Conservation (phyloP, 768 basidiomycete genomes). For the Kwoniella botswanensis region DNA sequence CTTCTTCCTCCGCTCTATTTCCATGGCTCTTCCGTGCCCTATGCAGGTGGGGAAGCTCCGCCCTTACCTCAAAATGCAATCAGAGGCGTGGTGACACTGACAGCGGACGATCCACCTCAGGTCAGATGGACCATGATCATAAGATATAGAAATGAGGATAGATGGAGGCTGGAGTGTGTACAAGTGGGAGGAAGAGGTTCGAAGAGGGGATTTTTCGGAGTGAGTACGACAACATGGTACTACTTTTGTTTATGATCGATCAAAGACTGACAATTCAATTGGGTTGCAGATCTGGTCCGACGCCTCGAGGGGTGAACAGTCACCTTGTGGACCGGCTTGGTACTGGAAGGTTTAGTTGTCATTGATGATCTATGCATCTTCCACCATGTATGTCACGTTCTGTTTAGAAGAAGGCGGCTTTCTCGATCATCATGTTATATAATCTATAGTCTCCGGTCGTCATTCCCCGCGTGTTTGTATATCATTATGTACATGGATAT, state of each 20-base stretch:
- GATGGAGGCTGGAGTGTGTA: slow-evolving; percentile 54
- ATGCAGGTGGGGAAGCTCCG: slow-evolving; percentile 19
- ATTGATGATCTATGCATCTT: too few relatives aligned
- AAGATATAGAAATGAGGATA: slow-evolving; percentile 52
- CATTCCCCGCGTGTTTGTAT: neutral
- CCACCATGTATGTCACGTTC: too few relatives aligned
- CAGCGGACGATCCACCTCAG: slow-evolving; percentile 52
- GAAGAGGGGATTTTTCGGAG: slow-evolving; percentile 53
- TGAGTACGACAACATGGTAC: slow-evolving; percentile 25
- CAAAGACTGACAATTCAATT: slow-evolving; percentile 5
- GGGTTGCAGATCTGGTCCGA: slow-evolving; percentile 48
- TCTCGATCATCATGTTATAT: too few relatives aligned
- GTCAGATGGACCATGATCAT: slow-evolving; percentile 56
- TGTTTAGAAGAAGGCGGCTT: too few relatives aligned
- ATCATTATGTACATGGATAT: neutral
- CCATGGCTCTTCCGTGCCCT: slow-evolving; percentile 37
- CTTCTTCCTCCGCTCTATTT: slow-evolving; percentile 49
- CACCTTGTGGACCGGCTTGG: slow-evolving; percentile 53
- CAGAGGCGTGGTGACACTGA: slow-evolving; percentile 47
- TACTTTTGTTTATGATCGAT: neutral
- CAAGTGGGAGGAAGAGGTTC: slow-evolving; percentile 53
- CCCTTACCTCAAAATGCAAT: slow-evolving; percentile 32
- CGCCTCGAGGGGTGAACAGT: slow-evolving; percentile 42
- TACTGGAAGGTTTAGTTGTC: slow-evolving; percentile 38
- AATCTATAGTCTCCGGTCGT: neutral